Percentiles rank a stretch among this genome's conserved stretches.
Evolutionary conservation across 345 rosid genomes (phyloP).

Genomic region (Rubroshorea leprosula): DNA sequence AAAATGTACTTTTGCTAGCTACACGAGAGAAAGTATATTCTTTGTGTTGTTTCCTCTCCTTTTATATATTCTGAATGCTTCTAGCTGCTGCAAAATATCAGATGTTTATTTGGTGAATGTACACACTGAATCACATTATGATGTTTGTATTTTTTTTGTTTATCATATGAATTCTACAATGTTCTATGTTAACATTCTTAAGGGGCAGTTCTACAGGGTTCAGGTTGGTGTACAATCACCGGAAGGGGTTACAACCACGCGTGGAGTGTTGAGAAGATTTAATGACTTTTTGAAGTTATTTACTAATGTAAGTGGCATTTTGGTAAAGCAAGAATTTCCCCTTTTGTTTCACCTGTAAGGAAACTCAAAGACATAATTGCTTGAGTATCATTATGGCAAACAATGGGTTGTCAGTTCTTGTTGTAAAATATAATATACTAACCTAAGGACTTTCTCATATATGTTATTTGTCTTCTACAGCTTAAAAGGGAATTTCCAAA

Average conservation of each 20-base stretch:
- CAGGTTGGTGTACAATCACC: constrained; percentile 91
- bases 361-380: not conserved
- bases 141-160: not conserved
- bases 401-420: not conserved
- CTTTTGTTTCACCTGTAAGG: not conserved
- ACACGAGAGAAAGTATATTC: no score
- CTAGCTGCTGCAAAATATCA: not conserved
- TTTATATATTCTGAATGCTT: not conserved
- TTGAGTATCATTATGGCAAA: constrained; percentile 9
- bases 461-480: constrained; percentile 40
- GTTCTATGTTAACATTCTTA: constrained; percentile 40
- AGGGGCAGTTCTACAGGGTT: constrained; percentile 97
- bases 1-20: no score
- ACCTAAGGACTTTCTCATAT: constrained; percentile 10
- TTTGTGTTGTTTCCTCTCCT: no score
- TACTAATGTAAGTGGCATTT: constrained; percentile 57
- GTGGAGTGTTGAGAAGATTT: constrained; percentile 82
- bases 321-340: not conserved
- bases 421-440: constrained; percentile 9
- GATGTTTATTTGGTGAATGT: not conserved
- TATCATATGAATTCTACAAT: not conserved
- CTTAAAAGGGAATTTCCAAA: constrained; percentile 72
- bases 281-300: constrained; percentile 86
- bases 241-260: constrained; percentile 66
- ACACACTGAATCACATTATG: not conserved